phyloP scores from a whole-genome alignment of 108 stramenopile species.

The Discostella pseudostelligera region DNA sequence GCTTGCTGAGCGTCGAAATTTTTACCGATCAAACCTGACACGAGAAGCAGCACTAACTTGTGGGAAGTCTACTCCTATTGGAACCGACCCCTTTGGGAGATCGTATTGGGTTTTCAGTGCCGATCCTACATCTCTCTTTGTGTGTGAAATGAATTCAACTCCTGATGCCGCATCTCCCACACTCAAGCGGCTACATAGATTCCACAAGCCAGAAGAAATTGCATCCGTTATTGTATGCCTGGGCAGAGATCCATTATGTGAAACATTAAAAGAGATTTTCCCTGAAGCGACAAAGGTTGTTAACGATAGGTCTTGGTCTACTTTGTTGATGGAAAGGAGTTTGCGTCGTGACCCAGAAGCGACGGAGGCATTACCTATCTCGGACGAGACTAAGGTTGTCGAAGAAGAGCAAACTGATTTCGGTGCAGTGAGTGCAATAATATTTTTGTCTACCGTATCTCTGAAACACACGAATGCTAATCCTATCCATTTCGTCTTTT shows the following conservation, averaged over 20 bases:
- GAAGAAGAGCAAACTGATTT: conserved; percentile 23
- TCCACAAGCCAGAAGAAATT: conserved; percentile 62
- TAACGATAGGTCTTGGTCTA: conserved; percentile 57
- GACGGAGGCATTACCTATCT: conserved; percentile 11
- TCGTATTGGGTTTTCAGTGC: conserved; percentile 76
- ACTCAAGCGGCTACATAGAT: conserved; percentile 58
- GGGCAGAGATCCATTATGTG: conserved; percentile 59
- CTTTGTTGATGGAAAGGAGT: conserved; percentile 51
- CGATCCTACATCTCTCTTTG: conserved; percentile 64
- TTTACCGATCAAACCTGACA: conserved; percentile 44
- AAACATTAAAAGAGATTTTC: conserved; percentile 59
- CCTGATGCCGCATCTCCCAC: conserved; percentile 1
- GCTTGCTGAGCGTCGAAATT: conserved; percentile 50
- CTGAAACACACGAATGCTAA: not conserved
- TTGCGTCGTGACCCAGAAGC: conserved; percentile 19
- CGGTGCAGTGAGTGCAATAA: conserved; percentile 27
- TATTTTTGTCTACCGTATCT: too few species aligned
- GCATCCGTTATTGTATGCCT: conserved; percentile 76
- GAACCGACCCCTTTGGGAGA: conserved; percentile 60
- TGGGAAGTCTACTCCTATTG: conserved; percentile 76
- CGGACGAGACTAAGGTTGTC: conserved; percentile 14
- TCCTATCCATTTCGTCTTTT: not conserved
- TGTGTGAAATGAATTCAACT: conserved; percentile 35
- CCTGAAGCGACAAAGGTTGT: conserved; percentile 53
- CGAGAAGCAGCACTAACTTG: conserved; percentile 61